phyloP scores from a whole-genome alignment of 108 stramenopile genomes.

The Cyclostephanos tholiformis region DNA sequence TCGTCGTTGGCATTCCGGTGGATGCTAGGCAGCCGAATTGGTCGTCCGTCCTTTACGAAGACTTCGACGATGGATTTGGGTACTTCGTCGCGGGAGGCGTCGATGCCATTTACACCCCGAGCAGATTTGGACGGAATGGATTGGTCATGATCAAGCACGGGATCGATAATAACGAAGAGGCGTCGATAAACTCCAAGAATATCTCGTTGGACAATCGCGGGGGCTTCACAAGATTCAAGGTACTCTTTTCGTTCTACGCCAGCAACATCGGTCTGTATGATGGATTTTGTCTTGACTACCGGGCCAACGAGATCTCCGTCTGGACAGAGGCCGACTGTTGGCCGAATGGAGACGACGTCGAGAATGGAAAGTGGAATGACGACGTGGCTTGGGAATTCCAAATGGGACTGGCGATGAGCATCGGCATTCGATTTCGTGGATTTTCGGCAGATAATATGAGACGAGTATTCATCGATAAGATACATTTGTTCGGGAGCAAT shows the following conservation, averaged over 20 bases:
- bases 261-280: slow-evolving; percentile 38
- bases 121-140: slow-evolving; percentile 21
- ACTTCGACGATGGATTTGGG: slow-evolving; percentile 25
- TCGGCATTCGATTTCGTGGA: slow-evolving; percentile 34
- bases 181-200: neutral
- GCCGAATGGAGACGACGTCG: slow-evolving; percentile 19
- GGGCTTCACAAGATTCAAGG: slow-evolving; percentile 15
- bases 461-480: no score
- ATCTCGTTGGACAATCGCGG: slow-evolving; percentile 4
- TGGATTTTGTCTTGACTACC: slow-evolving; percentile 40
- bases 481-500: neutral
- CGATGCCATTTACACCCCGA: neutral
- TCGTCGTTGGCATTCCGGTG: neutral
- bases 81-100: slow-evolving; percentile 12
- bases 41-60: slow-evolving; percentile 17
- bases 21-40: slow-evolving; percentile 1
- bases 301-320: slow-evolving; percentile 7
- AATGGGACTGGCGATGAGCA: neutral
- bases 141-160: slow-evolving; percentile 23
- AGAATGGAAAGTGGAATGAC: slow-evolving; percentile 32
- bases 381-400: slow-evolving; percentile 6
- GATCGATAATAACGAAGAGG: neutral
- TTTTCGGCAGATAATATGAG: no score
- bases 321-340: no score
- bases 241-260: slow-evolving; percentile 30